Percentiles rank a stretch among this genome's conserved stretches.
Conservation (phyloP, 2,329 filamentous ascomycete genomes). For the Helotiales sp. region DNA sequence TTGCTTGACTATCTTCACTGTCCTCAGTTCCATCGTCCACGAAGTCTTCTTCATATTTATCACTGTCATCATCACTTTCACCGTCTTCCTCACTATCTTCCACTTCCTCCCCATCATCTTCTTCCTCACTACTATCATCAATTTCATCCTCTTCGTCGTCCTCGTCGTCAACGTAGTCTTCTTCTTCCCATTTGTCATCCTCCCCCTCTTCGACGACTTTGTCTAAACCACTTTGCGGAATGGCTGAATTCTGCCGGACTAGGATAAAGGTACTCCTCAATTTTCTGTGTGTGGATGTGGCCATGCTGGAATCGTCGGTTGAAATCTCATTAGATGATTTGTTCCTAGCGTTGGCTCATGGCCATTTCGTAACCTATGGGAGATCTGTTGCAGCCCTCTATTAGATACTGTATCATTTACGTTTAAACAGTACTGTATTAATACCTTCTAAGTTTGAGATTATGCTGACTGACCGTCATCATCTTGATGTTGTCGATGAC, state of each 20-base stretch:
- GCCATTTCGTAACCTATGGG: neutral
- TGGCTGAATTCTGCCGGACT: neutral
- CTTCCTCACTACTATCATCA: neutral
- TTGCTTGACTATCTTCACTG: neutral
- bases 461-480: neutral
- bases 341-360: neutral
- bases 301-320: neutral
- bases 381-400: neutral
- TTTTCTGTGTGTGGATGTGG: neutral
- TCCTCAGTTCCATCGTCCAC: neutral
- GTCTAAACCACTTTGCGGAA: neutral
- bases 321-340: too few relatives aligned
- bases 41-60: neutral
- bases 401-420: neutral
- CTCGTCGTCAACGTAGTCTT: neutral
- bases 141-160: neutral
- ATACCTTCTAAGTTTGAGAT: too few relatives aligned
- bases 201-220: neutral
- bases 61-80: neutral
- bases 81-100: neutral
- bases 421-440: too few relatives aligned
- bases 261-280: neutral
- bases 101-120: neutral
- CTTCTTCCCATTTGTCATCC: neutral
- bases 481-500: neutral